phyloP scores from a whole-genome alignment of 2,329 filamentous ascomycete species.

The Thyridium curvatum region DNA sequence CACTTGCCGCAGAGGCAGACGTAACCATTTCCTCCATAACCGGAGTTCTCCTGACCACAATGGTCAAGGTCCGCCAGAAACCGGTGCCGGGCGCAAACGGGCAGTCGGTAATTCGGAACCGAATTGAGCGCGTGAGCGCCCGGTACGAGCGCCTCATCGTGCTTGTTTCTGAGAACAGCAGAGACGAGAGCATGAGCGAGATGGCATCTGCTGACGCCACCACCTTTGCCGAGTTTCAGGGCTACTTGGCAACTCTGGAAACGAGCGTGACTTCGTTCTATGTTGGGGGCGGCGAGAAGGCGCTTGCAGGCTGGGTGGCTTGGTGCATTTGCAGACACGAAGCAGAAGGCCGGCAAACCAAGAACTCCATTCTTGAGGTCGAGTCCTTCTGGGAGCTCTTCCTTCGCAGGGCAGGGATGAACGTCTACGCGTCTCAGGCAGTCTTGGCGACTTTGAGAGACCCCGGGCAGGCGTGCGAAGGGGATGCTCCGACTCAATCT shows the following conservation, averaged over 20 bases:
- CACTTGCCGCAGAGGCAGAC: slow-evolving; percentile 58
- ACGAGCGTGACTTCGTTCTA: slow-evolving; percentile 34
- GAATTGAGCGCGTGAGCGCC: slow-evolving; percentile 42
- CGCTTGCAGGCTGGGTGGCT: slow-evolving; percentile 48
- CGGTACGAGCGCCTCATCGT: slow-evolving; percentile 65
- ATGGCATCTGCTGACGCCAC: slow-evolving; percentile 32
- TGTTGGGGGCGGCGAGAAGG: slow-evolving; percentile 41
- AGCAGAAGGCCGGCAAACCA: slow-evolving; percentile 13
- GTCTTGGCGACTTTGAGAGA: slow-evolving; percentile 44
- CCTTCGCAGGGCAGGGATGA: slow-evolving; percentile 59
- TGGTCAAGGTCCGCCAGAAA: slow-evolving; percentile 67
- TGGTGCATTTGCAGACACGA: slow-evolving; percentile 42
- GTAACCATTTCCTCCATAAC: slow-evolving; percentile 62
- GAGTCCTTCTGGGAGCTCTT: slow-evolving; percentile 66
- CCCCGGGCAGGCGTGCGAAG: slow-evolving; percentile 13
- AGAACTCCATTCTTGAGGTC: slow-evolving; percentile 36
- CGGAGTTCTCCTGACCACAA: slow-evolving; percentile 64
- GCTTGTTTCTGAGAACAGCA: slow-evolving; percentile 53
- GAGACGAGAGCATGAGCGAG: slow-evolving; percentile 28
- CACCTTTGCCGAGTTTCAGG: slow-evolving; percentile 42
- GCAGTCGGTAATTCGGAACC: slow-evolving; percentile 44
- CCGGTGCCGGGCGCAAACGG: slow-evolving; percentile 47
- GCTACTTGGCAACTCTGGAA: slow-evolving; percentile 36
- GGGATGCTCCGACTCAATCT: slow-evolving; percentile 12
- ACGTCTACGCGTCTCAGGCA: slow-evolving; percentile 64